Evolutionary conservation across 108 stramenopile species (phyloP), one percentile per base, ranked within the genome.

Genomic region (Discostella pseudostelligera): DNA sequence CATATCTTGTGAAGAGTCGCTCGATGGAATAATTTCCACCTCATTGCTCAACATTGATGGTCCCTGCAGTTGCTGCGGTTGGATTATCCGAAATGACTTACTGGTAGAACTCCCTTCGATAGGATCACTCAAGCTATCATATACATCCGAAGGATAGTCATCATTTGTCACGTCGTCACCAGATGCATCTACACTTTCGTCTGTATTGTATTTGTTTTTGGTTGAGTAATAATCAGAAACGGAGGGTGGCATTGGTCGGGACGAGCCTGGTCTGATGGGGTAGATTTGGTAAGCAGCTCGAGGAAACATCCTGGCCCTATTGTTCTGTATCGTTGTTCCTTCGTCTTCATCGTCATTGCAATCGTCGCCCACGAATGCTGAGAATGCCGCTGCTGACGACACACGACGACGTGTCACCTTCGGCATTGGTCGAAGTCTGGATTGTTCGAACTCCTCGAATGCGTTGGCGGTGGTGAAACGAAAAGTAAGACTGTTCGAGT

Each of bases 231-330:
- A 5, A n/a, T 54, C 45, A 37, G 39, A 48, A 13, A 1, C 40
- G 56, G 20, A 8, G 55, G 58, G n/a, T 6, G 67, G 67, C 58
- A 69, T 69, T 26, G 46, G 57, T 47, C 67, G 40, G 10, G 49
- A 57, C 56, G 57, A 59, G 9, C 51, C 57, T 12, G 39, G 37
- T 40, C 36, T 46, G 48, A 69, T 16, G 32, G 67, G 67, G 4
- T 45, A 56, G 35, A 69, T 59, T 59, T 50, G 47, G 22, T 69
- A 69, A 0, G 45, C 36, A 28, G 57, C 14, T 59, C 67, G 49
- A 11, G 39, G 21, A 50, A 49, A 65, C 16, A 53, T 49, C 12
- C 36, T 39, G 63, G 14, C n/a, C n/a, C n/a, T n/a, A n/a, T n/a
- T n/a, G n/a, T n/a, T n/a, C n/a, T n/a, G n/a, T n/a, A n/a, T n/a